These are phyloP conservation scores for Fraxinus sp. DNA, from an alignment of 305 asterid genomes.

Conservation along the genomic window DNA sequence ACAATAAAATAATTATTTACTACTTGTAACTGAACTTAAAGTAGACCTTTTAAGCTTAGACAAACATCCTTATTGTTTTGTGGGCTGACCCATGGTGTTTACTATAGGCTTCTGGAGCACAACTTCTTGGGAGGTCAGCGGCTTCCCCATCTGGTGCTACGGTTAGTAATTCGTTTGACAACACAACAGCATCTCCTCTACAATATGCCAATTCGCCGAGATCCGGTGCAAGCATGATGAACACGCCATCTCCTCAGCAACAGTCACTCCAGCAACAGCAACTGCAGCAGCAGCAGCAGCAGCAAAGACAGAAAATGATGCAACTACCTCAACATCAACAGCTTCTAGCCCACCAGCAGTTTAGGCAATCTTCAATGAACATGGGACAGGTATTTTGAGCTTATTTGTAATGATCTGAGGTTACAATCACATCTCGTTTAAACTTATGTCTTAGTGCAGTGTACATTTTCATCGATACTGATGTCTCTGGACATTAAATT, in stretches of 20 bases:
- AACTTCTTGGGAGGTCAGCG: slow-evolving; percentile 38
- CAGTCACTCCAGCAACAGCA: slow-evolving; percentile 51
- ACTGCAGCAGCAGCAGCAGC: slow-evolving; percentile 49
- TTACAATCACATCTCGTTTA: slow-evolving; percentile 10
- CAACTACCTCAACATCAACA: slow-evolving; percentile 74
- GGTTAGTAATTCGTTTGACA: slow-evolving; percentile 65
- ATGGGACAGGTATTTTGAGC: slow-evolving; percentile 67
- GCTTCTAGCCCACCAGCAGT: slow-evolving; percentile 73
- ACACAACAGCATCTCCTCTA: slow-evolving; percentile 81
- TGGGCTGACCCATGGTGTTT: slow-evolving; percentile 25
- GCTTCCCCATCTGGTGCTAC: slow-evolving; percentile 74
- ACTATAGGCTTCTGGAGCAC: slow-evolving; percentile 59
- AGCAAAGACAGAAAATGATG: slow-evolving; percentile 85
- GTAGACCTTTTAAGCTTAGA: background rate
- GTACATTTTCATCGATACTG: background rate
- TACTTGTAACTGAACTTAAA: background rate
- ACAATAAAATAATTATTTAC: background rate
- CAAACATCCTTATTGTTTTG: background rate
- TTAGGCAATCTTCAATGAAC: slow-evolving; percentile 76
- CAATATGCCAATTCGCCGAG: slow-evolving; percentile 93
- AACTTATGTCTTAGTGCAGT: background rate
- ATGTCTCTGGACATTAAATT: background rate
- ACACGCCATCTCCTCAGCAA: slow-evolving; percentile 96
- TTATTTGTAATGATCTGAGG: slow-evolving; percentile 16
- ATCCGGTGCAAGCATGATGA: slow-evolving; percentile 81